Evolutionary conservation across 768 basidiomycete genomes (phyloP).

Genomic region (Nidularia pulvinata): DNA sequence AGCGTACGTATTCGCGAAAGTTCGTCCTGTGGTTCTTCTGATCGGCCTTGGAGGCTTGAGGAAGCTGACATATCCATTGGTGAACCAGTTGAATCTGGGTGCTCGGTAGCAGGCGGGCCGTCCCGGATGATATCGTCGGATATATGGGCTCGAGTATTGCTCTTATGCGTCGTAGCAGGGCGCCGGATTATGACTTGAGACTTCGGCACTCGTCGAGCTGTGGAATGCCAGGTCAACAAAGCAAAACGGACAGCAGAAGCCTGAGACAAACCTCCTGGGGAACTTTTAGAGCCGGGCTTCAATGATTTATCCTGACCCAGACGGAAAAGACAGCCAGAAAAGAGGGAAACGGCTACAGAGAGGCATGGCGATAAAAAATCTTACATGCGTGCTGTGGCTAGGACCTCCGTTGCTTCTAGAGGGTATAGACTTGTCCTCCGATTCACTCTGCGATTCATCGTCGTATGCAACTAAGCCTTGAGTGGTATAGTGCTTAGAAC

Average conservation of each 20-base stretch:
- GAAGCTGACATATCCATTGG: conserved; percentile 11
- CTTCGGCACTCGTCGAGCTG: conserved; percentile 43
- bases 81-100: conserved; percentile 7
- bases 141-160: conserved; percentile 46
- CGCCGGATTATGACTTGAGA: conserved; percentile 64
- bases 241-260: conserved; percentile 1
- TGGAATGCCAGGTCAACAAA: not conserved
- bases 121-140: conserved; percentile 39
- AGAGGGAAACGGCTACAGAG: conserved; percentile 57
- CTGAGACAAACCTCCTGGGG: conserved; percentile 40
- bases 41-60: conserved; percentile 1
- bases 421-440: conserved; percentile 39
- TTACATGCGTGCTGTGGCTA: conserved; percentile 53
- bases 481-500: no score
- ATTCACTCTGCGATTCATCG: conserved; percentile 63
- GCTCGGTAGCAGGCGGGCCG: conserved; percentile 1
- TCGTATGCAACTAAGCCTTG: conserved; percentile 64
- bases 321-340: conserved; percentile 58
- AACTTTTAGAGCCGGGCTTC: conserved; percentile 30
- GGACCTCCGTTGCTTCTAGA: conserved; percentile 16
- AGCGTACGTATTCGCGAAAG: conserved; percentile 51
- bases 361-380: conserved; percentile 40
- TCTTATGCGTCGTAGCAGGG: conserved; percentile 41
- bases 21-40: conserved; percentile 40
- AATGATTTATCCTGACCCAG: conserved; percentile 64